Evolutionary conservation across 257 asterid genomes (phyloP), one percentile per base, ranked within the genome.

Genomic region (Solanum stenotomum): DNA sequence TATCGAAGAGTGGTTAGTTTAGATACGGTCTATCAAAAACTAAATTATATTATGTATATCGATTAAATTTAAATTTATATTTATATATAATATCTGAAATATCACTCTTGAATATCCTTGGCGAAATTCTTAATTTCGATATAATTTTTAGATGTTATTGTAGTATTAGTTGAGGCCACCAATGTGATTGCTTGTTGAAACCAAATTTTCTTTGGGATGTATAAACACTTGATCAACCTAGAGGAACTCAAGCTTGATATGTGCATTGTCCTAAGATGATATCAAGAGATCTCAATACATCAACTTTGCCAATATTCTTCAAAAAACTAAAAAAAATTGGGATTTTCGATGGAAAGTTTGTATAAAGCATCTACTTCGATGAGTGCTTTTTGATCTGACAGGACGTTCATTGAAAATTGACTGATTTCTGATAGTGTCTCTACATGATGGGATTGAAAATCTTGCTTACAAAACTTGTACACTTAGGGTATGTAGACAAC

Each of bases 161-260:
- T 74, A 34, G 46, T 35, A 74, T 74, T 34, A 35, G 84, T 40
- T n/a, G 84, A 77, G 25, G 35, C 61, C 27, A 74, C 46, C 46
- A 74, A 34, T 34, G 46, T n/a, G 37, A 42, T 40, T 42, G 38
- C 65, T 42, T 42, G 65, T 8, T 29, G n/a, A 20, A 79, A 25
- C 85, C 85, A 25, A 42, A 6, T 14, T 77, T 78, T 25, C 9
- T 42, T 44, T 25, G 37, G 25, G 23, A 74, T 74, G 22, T 74
- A 35, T 74, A 79, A 25, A 27, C 10, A 25, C 29, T 42, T 79
- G 65, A 79, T 79, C 65, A 44, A 79, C 85, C 85, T 79, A 79
- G 85, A 42, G 38, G 25, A 42, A 42, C 63, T 78, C 65, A 78
- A 79, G 61, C 65, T 79, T 15, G 85, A 44, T 42, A 44, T 8